Evolutionary conservation across 1,139 yeast genomes (phyloP).

Genomic region (Debaryomycetaceae sp.): DNA sequence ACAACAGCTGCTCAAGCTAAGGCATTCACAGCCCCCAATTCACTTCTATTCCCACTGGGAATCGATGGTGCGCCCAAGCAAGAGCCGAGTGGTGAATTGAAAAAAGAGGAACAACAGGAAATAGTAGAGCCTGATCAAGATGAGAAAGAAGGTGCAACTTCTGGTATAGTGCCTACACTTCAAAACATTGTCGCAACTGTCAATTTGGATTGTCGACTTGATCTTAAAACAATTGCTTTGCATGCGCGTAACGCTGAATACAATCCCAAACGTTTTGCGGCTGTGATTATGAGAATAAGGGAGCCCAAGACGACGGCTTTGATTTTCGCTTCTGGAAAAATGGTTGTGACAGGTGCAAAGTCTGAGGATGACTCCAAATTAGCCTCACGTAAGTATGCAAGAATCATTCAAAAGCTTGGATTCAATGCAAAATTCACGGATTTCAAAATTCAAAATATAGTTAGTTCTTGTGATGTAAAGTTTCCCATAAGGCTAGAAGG

Average conservation of each 20-base stretch:
- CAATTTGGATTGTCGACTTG: slow-evolving; percentile 91
- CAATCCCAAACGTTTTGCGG: slow-evolving; percentile 97
- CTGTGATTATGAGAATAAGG: slow-evolving; percentile 98
- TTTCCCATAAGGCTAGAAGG: slow-evolving; percentile 98
- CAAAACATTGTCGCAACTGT: slow-evolving; percentile 98
- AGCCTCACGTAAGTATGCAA: slow-evolving; percentile 95
- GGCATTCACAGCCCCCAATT: slow-evolving; percentile 67
- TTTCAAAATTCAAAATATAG: slow-evolving; percentile 95
- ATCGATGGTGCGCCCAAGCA: slow-evolving; percentile 14
- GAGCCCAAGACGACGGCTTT: slow-evolving; percentile 98
- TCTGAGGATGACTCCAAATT: slow-evolving; percentile 96
- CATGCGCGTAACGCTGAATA: slow-evolving; percentile 99
- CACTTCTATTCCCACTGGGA: slow-evolving; percentile 59
- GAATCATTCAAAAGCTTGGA: slow-evolving; percentile 96
- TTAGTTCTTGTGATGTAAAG: slow-evolving; percentile 97
- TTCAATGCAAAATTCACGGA: slow-evolving; percentile 95
- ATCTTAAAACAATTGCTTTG: slow-evolving; percentile 92
- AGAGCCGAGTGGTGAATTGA: slow-evolving; percentile 12
- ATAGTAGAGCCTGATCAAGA: slow-evolving; percentile 42
- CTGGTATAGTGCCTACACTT: slow-evolving; percentile 93
- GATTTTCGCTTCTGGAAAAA: slow-evolving; percentile 97
- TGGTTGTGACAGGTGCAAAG: slow-evolving; percentile 99
- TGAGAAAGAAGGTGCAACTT: slow-evolving; percentile 67
- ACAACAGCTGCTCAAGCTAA: slow-evolving; percentile 80
- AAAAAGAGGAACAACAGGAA: slow-evolving; percentile 24